Evolutionary conservation across 495 filamentous ascomycete genomes (phyloP), one percentile per base, ranked within the genome.

Genomic region (Daldinia caldariorum): DNA sequence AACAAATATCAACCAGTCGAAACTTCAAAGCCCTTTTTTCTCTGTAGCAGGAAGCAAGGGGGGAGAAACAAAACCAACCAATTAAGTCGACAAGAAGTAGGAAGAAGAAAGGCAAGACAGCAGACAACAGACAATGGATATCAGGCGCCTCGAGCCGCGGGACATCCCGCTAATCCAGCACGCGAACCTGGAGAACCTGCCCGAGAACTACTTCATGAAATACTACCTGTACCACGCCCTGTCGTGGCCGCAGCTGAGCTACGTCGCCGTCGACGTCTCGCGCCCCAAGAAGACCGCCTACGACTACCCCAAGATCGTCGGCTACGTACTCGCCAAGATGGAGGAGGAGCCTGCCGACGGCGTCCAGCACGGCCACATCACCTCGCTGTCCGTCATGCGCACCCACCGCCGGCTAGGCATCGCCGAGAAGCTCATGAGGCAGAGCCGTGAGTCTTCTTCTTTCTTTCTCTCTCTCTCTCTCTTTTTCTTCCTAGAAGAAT

Each of bases 161-260:
- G 92, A 94, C 83, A 94, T 97, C 72, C 95, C 92, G 49, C 89
- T 97, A 72, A 94, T 99, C 74, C 95, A 99, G 84, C 92, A 94
- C 81, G 93, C 95, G 72, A 99, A 99, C 84, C 93, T 98, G 79
- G 97, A 97, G 77, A 99, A 99, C 83, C 86, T 99, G 32, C 95
- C 95, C 73, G 95, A 99, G 82, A 99, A 99, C 85, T 99, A 99
- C 87, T 98, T 97, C 81, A 89, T 96, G 82, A 99, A 99, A 87
- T 99, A 99, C 86, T 99, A 99, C 86, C 91, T 99, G 74, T 99
- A 99, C 88, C 95, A 99, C 81, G 95, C 95, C 6, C 88, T 97
- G 59, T 95, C 93, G 57, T 99, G 95, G 95, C 95, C 95, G 8
- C 94, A 97, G 78, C 89, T 98, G 56, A 94, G 90, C 74, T 98